These are phyloP conservation scores for Gastrodia elata DNA, from an alignment of 106 monocot species.

Conservation along the genomic window DNA sequence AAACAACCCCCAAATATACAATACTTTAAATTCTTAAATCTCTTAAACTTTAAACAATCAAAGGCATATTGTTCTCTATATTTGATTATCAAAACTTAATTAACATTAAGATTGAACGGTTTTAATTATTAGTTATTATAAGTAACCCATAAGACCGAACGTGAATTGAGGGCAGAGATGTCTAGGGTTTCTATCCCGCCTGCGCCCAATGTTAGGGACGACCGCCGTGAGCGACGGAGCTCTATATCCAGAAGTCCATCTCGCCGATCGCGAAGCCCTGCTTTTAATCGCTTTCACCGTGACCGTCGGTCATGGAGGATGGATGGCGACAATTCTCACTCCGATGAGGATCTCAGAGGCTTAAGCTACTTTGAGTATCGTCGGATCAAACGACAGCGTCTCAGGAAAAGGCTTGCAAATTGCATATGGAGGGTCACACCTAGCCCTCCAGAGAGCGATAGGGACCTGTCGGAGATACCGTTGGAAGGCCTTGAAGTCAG, in stretches of 20 bases:
- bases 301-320: slow-evolving; percentile 11
- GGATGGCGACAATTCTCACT: slow-evolving; percentile 12
- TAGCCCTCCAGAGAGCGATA: slow-evolving; percentile 50
- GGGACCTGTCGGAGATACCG: slow-evolving; percentile 17
- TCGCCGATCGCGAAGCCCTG: slow-evolving; percentile 22
- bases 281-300: slow-evolving; percentile 12
- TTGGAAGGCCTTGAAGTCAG: slow-evolving; percentile 21
- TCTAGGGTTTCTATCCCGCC: slow-evolving; percentile 21
- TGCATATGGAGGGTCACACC: slow-evolving; percentile 84
- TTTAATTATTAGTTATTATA: too few relatives aligned
- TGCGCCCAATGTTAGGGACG: slow-evolving; percentile 4
- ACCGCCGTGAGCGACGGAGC: slow-evolving; percentile 8
- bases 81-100: too few relatives aligned
- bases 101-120: too few relatives aligned
- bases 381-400: slow-evolving; percentile 69
- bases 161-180: slow-evolving; percentile 5
- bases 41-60: too few relatives aligned
- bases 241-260: slow-evolving; percentile 14
- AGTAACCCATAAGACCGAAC: too few relatives aligned
- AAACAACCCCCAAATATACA: too few relatives aligned
- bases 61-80: too few relatives aligned
- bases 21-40: too few relatives aligned
- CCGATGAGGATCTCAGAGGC: slow-evolving; percentile 82
- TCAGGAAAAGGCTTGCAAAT: slow-evolving; percentile 56
- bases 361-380: slow-evolving; percentile 72